Conservation (phyloP, 176 grass and related monocot genomes). For the Hordeum vulgare region DNA sequence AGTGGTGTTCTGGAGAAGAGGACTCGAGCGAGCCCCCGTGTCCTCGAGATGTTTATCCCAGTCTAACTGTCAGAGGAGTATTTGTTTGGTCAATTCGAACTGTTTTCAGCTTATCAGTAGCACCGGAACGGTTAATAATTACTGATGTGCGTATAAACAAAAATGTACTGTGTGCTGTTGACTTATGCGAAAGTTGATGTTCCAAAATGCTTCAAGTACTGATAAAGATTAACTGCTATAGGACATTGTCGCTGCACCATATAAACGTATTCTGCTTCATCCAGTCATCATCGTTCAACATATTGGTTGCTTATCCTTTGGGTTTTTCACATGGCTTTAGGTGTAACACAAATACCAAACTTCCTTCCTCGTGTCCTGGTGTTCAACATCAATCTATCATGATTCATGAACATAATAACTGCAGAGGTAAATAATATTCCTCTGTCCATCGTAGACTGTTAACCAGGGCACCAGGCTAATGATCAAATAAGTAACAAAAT, state of each 20-base stretch:
- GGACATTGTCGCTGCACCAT: neutral
- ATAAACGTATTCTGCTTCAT: conserved; percentile 2
- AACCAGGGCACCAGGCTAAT: neutral
- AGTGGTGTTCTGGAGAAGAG: neutral
- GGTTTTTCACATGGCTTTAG: neutral
- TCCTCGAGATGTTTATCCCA: neutral
- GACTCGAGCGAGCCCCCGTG: neutral
- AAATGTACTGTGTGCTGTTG: neutral
- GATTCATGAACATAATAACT: neutral
- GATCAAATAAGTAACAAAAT: neutral
- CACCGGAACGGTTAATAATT: neutral
- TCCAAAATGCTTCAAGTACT: neutral
- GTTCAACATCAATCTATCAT: neutral
- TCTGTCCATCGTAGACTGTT: neutral
- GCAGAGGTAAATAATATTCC: neutral
- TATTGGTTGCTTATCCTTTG: neutral
- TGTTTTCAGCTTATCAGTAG: neutral
- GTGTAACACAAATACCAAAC: neutral
- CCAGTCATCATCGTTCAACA: neutral
- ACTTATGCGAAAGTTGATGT: neutral
- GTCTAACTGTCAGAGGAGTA: neutral
- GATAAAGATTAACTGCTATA: neutral
- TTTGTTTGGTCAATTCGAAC: too few species aligned
- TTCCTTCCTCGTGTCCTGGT: neutral
- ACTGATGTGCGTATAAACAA: neutral